Conservation (phyloP, 345 rosid genomes). For the Erodium maritimum region DNA sequence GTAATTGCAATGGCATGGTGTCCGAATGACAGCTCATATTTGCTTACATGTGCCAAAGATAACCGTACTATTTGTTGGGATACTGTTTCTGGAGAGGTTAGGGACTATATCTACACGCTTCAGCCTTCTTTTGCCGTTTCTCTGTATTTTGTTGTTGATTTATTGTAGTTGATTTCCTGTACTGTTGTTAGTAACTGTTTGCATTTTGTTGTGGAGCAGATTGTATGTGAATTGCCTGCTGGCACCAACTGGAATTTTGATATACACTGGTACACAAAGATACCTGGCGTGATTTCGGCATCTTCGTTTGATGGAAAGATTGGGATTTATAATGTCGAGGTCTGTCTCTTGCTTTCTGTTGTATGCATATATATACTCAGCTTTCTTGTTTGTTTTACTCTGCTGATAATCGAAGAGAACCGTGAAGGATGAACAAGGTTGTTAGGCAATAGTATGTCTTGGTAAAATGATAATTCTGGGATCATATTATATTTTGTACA, state of each 20-base stretch:
- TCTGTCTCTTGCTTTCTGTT: slow-evolving; percentile 12
- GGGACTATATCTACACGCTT: slow-evolving; percentile 10
- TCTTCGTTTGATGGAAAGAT: slow-evolving; percentile 96
- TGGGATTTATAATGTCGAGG: slow-evolving; percentile 95
- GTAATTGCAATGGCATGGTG: slow-evolving; percentile 99
- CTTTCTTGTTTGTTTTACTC: not conserved
- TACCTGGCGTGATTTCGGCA: slow-evolving; percentile 93
- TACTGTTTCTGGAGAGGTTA: slow-evolving; percentile 77
- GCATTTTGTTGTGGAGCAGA: slow-evolving; percentile 28
- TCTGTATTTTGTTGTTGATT: slow-evolving; percentile 1
- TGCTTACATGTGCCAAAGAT: slow-evolving; percentile 96
- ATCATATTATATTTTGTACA: too few relatives aligned
- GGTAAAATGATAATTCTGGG: not conserved
- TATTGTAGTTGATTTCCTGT: not conserved
- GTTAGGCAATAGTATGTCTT: too few relatives aligned
- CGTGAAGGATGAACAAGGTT: not conserved
- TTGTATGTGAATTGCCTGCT: slow-evolving; percentile 82
- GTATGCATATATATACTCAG: not conserved
- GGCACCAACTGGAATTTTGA: slow-evolving; percentile 98
- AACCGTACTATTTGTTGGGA: slow-evolving; percentile 98
- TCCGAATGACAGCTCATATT: slow-evolving; percentile 82
- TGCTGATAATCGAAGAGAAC: not conserved
- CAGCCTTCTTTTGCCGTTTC: not conserved
- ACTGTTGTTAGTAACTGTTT: not conserved
- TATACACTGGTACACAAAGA: slow-evolving; percentile 92